Evolutionary conservation across 495 filamentous ascomycete genomes (phyloP), one percentile per base, ranked within the genome.

Genomic region (Hyaloscypha hepaticicola): DNA sequence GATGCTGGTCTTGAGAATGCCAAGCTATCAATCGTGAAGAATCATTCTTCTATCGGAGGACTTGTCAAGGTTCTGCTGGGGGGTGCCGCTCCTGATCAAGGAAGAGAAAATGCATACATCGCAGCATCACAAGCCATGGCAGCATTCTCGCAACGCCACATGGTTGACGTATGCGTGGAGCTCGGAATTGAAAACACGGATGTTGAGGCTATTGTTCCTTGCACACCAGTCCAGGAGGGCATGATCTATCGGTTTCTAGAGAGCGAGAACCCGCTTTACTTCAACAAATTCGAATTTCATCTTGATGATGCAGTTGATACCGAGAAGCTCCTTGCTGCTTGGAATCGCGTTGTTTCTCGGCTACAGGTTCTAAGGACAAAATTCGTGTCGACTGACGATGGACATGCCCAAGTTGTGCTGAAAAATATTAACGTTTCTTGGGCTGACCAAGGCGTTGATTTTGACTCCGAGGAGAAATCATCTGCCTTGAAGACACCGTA

Each of bases 201-300:
- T n/a, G 80, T 96, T 11, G 85, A 92, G 68, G 80, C 80, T 31
- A 85, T 96, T 60, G 81, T 84, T 1, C 92, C 90, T 11, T 93
- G 91, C 67, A 92, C 91, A 0, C 81, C 91, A 0, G 76, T 95
- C 1, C 91, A 96, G 69, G 83, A 91, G 68, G 91, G 90, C 12
- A 92, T 96, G 77, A 86, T 95, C 52, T 84, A 87, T 22, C 80
- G 85, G 51, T 88, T 87, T n/a, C 73, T 85, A 6, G 76, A 80
- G 3, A 81, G 79, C 31, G 77, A 80, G 4, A 67, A 77, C 28
- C 74, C 78, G 5, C 62, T 88, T 2, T 96, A 96, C 64, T 92
- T 90, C 75, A 89, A 88, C 58, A 76, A 80, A 0, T 94, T 96
- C 65, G 73, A 70, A 0, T 86, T 93, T 49, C 65, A 77, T 19